Base-by-base conservation (phyloP, 768 basidiomycete species). In the Strobilomyces echinocephalus region DNA sequence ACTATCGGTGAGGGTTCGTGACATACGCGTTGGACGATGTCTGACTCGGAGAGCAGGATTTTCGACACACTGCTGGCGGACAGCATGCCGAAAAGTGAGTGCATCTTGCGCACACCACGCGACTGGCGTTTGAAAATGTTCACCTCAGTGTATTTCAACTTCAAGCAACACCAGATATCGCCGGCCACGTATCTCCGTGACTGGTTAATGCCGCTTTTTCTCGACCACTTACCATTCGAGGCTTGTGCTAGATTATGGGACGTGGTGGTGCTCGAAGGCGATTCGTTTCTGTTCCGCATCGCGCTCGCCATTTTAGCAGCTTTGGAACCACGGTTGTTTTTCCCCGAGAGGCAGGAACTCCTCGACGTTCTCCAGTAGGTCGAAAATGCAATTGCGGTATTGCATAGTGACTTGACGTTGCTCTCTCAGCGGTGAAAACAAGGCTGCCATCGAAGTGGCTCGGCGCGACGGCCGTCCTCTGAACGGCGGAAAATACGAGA, bases 41-140 rank as follows among this genome's bases (percentile, higher is more conserved):
- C 62, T 68, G 15, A 70, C 52, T 38, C 14, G 24, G 24, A 31
- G 21, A 20, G 28, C 61, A 93, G 91, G 62, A 93, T 95, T 63
- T 95, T 95, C 58, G 93, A 95, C 65, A 95, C 93, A 1, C 68
- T 95, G 21, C 77, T 95, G 30, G 93, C 93, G 16, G 93, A 95
- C 68, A 84, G 85, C 28, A 93, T 95, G 91, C 93, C 93, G 1
- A 93, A 93, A 72, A 85, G 91, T 95, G 63, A 65, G 82, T 59
- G 33, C 33, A 44, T 21, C 36, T 46, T 53, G 36, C 18, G 3
- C 26, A 28, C 15, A 15, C 5, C 24, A 14, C 20, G 20, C n/a
- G 45, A 18, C 18, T 8, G n/a, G 16, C 16, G 36, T 26, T n/a
- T 42, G 36, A 57, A 6, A 24, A 20, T 5, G 31, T 54, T 47